Evolutionary conservation across 352 stramenopile genomes (phyloP), one percentile per base, ranked within the genome.

Genomic region (Phytopythium oedochilum): DNA sequence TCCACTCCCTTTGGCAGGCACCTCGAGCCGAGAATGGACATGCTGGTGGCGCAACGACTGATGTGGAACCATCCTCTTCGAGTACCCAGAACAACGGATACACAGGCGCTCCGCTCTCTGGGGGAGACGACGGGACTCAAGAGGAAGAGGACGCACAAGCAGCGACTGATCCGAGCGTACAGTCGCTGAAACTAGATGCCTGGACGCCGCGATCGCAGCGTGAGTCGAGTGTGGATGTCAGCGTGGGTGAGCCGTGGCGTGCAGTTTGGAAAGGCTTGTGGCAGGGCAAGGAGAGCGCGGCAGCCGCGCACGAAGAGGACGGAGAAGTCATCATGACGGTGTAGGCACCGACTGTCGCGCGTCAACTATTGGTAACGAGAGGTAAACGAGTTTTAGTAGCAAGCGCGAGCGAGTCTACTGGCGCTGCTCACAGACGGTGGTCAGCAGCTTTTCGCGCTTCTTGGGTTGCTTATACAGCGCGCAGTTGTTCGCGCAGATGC

Each of bases 271-370:
- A 70, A 44, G 73, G 71, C 28, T 72, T 87, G 45, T 86, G 74
- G 55, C 53, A 68, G 51, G 72, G 77, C 17, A 68, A 52, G 2
- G 70, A 73, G 38, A 67, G 68, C 18, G 60, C 61, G 5, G 60
- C 75, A 14, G 25, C 6, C 22, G 59, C 50, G 14, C 64, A 68
- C 20, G 63, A 80, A 34, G 65, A 68, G 36, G 79, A 91, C 35
- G 80, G 74, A 20, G 83, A 93, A 61, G 68, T 93, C 26, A 83
- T 91, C 55, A 93, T 93, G 75, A 93, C 80, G 20, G 80, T 93
- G 43, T 91, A 83, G 59, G 66, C 15, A 6, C 20, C 18, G 6
- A n/a, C n/a, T 18, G 6, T 2, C 5, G 12, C 29, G 45, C 28
- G 10, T 18, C 7, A 28, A 38, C 18, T 52, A 39, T 39, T 52